Evolutionary conservation across 768 basidiomycete genomes (phyloP).

Genomic region (Naganishia kalamii): DNA sequence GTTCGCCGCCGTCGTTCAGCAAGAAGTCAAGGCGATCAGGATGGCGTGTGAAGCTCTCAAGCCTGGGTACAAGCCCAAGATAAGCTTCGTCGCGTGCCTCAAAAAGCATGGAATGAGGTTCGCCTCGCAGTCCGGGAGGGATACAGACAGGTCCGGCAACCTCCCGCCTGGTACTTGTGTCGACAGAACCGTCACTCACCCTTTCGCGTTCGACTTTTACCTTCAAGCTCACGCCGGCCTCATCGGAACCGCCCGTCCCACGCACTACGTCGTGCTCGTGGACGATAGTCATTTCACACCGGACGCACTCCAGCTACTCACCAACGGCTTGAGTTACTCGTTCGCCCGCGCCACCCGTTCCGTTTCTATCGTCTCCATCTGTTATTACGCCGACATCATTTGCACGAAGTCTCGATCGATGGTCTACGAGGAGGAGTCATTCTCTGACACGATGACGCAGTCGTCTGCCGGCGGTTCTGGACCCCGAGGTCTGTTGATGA

Average conservation of each 20-base stretch:
- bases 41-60: slow-evolving; percentile 33
- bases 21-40: slow-evolving; percentile 41
- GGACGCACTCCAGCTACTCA: slow-evolving; percentile 38
- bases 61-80: slow-evolving; percentile 39
- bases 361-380: slow-evolving; percentile 42
- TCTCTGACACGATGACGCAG: slow-evolving; percentile 13
- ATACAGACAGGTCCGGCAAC: slow-evolving; percentile 39
- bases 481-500: background rate
- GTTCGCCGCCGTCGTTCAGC: slow-evolving; percentile 39
- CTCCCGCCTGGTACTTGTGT: slow-evolving; percentile 38
- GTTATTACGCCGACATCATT: slow-evolving; percentile 44
- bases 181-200: slow-evolving; percentile 38
- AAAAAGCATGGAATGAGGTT: slow-evolving; percentile 45
- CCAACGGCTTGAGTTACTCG: slow-evolving; percentile 37
- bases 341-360: slow-evolving; percentile 43
- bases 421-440: slow-evolving; percentile 32
- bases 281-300: slow-evolving; percentile 39
- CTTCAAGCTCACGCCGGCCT: slow-evolving; percentile 42
- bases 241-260: slow-evolving; percentile 45
- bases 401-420: slow-evolving; percentile 42
- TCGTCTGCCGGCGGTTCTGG: slow-evolving; percentile 14
- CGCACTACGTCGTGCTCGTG: slow-evolving; percentile 40
- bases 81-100: slow-evolving; percentile 42
- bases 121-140: slow-evolving; percentile 31
- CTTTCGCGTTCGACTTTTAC: slow-evolving; percentile 45